Base-by-base conservation (phyloP, 148 eudicot species). In the Tetragonia tetragonoides region DNA sequence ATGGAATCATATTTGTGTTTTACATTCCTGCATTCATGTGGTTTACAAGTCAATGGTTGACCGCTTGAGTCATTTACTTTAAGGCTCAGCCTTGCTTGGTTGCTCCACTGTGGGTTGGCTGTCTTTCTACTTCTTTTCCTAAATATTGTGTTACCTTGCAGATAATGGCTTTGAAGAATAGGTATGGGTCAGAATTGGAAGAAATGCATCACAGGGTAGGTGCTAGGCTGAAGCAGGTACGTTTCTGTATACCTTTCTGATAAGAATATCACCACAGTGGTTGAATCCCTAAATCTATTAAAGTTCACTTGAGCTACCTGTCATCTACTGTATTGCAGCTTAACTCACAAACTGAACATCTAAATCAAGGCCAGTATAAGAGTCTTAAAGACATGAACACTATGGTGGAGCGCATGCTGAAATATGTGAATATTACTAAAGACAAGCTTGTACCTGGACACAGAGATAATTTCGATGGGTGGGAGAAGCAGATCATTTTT, bases 151-250 rank as follows among this genome's bases (percentile, higher is more conserved):
- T 70, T 62, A 3, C 23, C 34, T 71, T 61, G 69, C 76, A 78
- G 81, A 51, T 78, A 49, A 38, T 39, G 23, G 62, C 70, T 63
- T 61, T 78, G 81, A 78, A 63, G 75, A 38, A 51, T 54, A 70
- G 49, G 34, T 71, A 71, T 20, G 49, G 28, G 70, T 10, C 51
- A 34, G 9, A 8, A 51, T 1, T 78, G 51, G 40, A 46, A 34
- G 40, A 39, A 46, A 10, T 49, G 59, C 46, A 62, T 28, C 3
- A 16, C 17, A 47, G 3, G 63, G 1, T 62, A 78, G 37, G 10
- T 49, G 51, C 23, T 11, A 71, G 14, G 21, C 5, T 47, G 10
- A 71, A 72, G 60, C 75, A 34, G 76, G 81, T 78, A 78, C 67
- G 38, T 49, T 23, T n/a, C 28, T 10, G n/a, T 18, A 41, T 34